Evolutionary conservation across 2,329 filamentous ascomycete genomes (phyloP), one percentile per base, ranked within the genome.

Genomic region (Penicillium hordei): DNA sequence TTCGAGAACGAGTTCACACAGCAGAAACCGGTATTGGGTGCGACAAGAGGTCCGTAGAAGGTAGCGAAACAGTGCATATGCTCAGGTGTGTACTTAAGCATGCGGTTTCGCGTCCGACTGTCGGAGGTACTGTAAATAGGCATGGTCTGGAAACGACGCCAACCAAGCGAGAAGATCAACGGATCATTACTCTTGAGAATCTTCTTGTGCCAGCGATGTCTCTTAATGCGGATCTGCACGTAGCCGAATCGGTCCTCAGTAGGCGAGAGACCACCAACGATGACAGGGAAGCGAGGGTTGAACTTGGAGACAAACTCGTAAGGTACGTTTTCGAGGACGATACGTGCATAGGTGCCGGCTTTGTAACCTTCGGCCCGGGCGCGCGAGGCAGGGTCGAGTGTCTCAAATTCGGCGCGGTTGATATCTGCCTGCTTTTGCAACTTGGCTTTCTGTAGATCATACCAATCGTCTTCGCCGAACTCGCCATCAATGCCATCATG

Each of bases 41-140:
- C 92, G 59, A 97, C 91, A 8, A 99, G 85, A 0, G 95, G 94
- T 0, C 93, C 94, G 70, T 96, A 97, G 76, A 97, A 92, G 50
- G 93, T 96, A 40, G 86, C 94, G 73, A 96, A 96, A 79, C 95
- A 99, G 78, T 97, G 94, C 92, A 97, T 97, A 72, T 99, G 94
- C 80, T 99, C 95, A 0, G 94, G 95, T 0, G 93, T 97, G 76
- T 99, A 99, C 76, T 99, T 99, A 61, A 99, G 84, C 93, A 99
- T 97, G 57, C 94, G 88, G 77, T 97, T 97, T 62, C 94, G 85
- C 27, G 91, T 95, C 66, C 94, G 86, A 60, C 90, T 96, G 75
- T 97, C 94, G 25, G 91, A 94, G 57, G 94, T 96, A 78, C 89
- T 94, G 84, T 97, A 99, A 59, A 97, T 87, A 19, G 93, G 93